phyloP scores from a whole-genome alignment of 805 yeast species.

The Vanderwaltozyma verrucispora region DNA sequence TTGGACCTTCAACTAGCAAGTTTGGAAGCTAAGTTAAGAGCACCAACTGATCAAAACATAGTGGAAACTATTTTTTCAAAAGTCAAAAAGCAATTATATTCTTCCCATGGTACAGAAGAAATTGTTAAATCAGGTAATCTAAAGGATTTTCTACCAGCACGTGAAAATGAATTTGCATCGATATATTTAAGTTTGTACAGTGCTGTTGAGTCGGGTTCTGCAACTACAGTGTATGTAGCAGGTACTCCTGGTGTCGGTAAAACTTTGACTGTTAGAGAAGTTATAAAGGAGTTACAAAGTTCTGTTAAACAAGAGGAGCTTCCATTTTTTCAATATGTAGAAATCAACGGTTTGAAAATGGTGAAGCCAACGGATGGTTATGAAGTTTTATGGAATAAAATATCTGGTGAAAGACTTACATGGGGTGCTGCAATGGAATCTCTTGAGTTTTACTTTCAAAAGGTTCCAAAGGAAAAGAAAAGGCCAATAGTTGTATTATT shows the following conservation, averaged over 20 bases:
- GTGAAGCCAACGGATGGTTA: slow-evolving; percentile 73
- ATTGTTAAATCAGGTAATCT: slow-evolving; percentile 29
- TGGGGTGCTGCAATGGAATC: slow-evolving; percentile 54
- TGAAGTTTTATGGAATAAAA: slow-evolving; percentile 69
- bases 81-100: slow-evolving; percentile 30
- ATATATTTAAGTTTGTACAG: slow-evolving; percentile 59
- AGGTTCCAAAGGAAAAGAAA: slow-evolving; percentile 26
- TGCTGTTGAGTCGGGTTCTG: slow-evolving; percentile 59
- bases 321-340: slow-evolving; percentile 58
- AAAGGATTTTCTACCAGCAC: slow-evolving; percentile 59
- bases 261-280: slow-evolving; percentile 87
- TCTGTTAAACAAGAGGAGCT: slow-evolving; percentile 32
- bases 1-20: slow-evolving; percentile 9
- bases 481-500: slow-evolving; percentile 57
- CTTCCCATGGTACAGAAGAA: slow-evolving; percentile 34
- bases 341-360: slow-evolving; percentile 84
- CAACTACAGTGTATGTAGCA: slow-evolving; percentile 80
- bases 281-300: slow-evolving; percentile 52
- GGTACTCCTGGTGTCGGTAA: slow-evolving; percentile 99
- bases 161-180: slow-evolving; percentile 72
- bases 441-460: slow-evolving; percentile 60
- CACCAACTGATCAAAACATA: slow-evolving; percentile 31
- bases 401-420: slow-evolving; percentile 49
- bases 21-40: slow-evolving; percentile 25
- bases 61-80: slow-evolving; percentile 28